Conservation (phyloP, 2,329 filamentous ascomycete species). For the Hymenoscyphus fraxineus region DNA sequence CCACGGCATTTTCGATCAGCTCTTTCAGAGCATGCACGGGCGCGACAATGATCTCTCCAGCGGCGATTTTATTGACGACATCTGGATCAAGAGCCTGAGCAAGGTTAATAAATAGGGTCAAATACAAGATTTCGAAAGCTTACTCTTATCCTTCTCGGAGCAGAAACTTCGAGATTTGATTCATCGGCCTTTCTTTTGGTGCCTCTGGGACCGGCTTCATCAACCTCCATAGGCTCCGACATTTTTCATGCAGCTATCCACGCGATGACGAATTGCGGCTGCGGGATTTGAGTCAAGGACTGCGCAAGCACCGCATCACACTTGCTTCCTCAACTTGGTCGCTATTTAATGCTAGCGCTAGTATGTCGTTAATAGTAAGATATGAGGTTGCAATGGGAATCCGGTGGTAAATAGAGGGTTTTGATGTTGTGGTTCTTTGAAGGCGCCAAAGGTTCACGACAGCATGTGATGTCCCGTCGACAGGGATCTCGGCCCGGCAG, state of each 20-base stretch:
- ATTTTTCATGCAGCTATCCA: slow-evolving; percentile 19
- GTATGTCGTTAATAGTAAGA: not conserved
- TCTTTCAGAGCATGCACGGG: slow-evolving; percentile 96
- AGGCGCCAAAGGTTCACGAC: slow-evolving; percentile 6
- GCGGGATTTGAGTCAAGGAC: not conserved
- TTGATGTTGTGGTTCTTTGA: not conserved
- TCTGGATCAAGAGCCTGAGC: slow-evolving; percentile 79
- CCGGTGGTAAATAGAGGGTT: not conserved
- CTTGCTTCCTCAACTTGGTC: not conserved
- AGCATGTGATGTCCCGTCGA: slow-evolving; percentile 7
- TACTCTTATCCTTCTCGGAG: slow-evolving; percentile 48
- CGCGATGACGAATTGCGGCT: not conserved
- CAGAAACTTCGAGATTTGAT: slow-evolving; percentile 35
- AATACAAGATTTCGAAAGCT: slow-evolving; percentile 9
- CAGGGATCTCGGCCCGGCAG: not conserved
- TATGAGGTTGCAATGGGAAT: not conserved
- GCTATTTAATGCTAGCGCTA: not conserved
- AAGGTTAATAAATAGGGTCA: slow-evolving; percentile 26
- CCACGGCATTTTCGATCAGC: slow-evolving; percentile 92
- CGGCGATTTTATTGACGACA: slow-evolving; percentile 98
- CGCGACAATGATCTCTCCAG: slow-evolving; percentile 96
- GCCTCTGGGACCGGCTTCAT: slow-evolving; percentile 33
- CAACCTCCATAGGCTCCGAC: slow-evolving; percentile 42
- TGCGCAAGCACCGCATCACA: not conserved
- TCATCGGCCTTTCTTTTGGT: slow-evolving; percentile 49